A percentile compares a stretch with the other conserved stretches of the same genome.
These are phyloP conservation scores for Penicillium pancosmium DNA, from an alignment of 495 filamentous ascomycete species.

Conservation along the genomic window DNA sequence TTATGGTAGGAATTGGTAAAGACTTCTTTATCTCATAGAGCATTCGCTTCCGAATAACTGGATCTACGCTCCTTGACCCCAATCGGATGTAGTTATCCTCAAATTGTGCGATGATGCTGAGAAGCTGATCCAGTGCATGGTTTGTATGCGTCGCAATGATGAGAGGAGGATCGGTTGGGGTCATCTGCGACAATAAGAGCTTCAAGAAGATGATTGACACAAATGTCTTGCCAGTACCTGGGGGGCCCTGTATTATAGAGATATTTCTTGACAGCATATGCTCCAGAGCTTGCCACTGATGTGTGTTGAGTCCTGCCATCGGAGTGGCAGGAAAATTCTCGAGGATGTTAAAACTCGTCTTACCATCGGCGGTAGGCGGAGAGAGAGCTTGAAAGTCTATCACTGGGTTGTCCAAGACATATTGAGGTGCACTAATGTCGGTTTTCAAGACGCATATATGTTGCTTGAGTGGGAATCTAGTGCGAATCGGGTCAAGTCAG, in stretches of 20 bases:
- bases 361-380: not conserved
- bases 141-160: constrained; percentile 88
- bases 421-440: constrained; percentile 49
- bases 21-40: constrained; percentile 60
- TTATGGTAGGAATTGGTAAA: constrained; percentile 22
- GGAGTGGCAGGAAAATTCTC: constrained; percentile 51
- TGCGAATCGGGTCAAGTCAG: constrained; percentile 8
- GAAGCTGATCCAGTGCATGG: constrained; percentile 86
- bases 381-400: constrained; percentile 50
- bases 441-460: constrained; percentile 58
- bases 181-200: constrained; percentile 65
- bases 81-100: constrained; percentile 74
- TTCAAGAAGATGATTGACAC: constrained; percentile 73
- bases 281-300: constrained; percentile 68
- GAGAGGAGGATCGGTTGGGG: constrained; percentile 66
- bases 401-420: constrained; percentile 48
- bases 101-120: constrained; percentile 65
- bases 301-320: constrained; percentile 62
- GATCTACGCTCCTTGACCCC: constrained; percentile 73
- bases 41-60: constrained; percentile 65
- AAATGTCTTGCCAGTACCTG: constrained; percentile 88
- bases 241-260: constrained; percentile 86
- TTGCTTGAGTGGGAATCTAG: constrained; percentile 64
- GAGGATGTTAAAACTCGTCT: constrained; percentile 44
- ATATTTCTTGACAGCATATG: constrained; percentile 73